Evolutionary conservation across 1,284 basidiomycete species (phyloP), one percentile per base, ranked within the genome.

Genomic region (Sporisorium graminicola): DNA sequence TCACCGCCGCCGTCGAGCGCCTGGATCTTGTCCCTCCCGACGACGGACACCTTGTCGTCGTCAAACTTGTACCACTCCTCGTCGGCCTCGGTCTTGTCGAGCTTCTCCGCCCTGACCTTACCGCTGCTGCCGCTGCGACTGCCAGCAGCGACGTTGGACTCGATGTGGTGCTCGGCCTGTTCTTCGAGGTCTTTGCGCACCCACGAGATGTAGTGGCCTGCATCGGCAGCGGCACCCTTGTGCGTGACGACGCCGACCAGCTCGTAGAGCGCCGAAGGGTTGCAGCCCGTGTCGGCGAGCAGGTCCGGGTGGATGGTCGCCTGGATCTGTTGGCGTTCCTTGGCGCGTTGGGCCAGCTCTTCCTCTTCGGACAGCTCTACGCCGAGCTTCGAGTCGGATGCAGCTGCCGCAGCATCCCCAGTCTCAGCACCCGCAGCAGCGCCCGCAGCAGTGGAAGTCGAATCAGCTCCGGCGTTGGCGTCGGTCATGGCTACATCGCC

Each of bases 181-280:
- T 58, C 40, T 3, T 72, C 75, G 27, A 75, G 61, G 24, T 82
- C 82, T 22, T 81, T 81, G 31, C 81, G 66, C 16, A 92, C 93
- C 88, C 93, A 97, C 0, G 91, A 93, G 42, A 96, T 94, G 85
- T 96, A 97, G 86, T 97, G 95, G 1, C 94, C 95, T 0, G 93
- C 91, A 83, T 98, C 95, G 0, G 96, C 95, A 0, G 92, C 92
- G 0, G 94, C 91, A 18, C 97, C 97, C 86, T 99, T 99, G 89
- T 98, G 96, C 27, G 95, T 97, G 16, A 99, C 91, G 82, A 99
- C 93, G 91, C 93, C 92, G 62, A 93, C 91, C 40, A 95, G 89
- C 64, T 95, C 94, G 85, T 95, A 96, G 79, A 95, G 81, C 13
- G 92, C 94, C 16, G 90, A 92, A 29, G 89, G 86, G 83, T 92